These are phyloP conservation scores for Cnidoscolus chayamansa DNA, from an alignment of 441 rosid species.

Conservation along the genomic window DNA sequence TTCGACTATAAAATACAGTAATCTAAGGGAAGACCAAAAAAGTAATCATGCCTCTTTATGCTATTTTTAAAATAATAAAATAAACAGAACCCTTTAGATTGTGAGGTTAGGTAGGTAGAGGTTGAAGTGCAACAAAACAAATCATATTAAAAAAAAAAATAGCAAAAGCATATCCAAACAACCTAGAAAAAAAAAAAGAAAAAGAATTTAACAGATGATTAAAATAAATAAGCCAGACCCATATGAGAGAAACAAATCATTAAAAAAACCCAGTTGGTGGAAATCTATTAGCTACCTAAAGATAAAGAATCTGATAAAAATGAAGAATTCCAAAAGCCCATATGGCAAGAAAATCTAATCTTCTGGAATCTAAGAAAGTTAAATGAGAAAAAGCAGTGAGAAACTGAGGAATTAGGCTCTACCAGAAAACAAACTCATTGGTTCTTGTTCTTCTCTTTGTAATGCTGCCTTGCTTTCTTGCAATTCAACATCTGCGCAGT, in stretches of 20 bases:
- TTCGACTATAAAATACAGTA: conserved; percentile 32
- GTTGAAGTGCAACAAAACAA: conserved; percentile 35
- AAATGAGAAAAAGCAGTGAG: conserved; percentile 5
- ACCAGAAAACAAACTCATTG: neutral
- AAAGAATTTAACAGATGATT: conserved; percentile 1
- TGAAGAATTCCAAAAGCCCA: conserved; percentile 18
- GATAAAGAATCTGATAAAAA: conserved; percentile 28
- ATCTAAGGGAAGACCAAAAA: conserved; percentile 11
- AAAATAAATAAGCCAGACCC: conserved; percentile 18
- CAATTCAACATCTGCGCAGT: neutral
- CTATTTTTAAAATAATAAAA: conserved; percentile 6
- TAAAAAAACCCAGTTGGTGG: conserved; percentile 12
- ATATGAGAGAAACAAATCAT: conserved; percentile 14
- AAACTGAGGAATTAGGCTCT: conserved; percentile 24
- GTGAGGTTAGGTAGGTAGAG: conserved; percentile 32
- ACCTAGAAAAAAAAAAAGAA: conserved; percentile 11
- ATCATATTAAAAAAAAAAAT: neutral
- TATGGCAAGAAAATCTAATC: conserved; percentile 13
- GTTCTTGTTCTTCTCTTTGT: neutral
- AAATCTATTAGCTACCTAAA: conserved; percentile 18
- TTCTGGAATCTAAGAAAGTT: conserved; percentile 22
- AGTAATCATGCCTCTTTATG: conserved; percentile 19
- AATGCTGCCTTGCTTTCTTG: neutral
- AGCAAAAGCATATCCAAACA: conserved; percentile 1
- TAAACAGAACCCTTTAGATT: neutral